These are phyloP conservation scores for Earliella scabrosa DNA, from an alignment of 1,284 basidiomycete species.

Conservation along the genomic window DNA sequence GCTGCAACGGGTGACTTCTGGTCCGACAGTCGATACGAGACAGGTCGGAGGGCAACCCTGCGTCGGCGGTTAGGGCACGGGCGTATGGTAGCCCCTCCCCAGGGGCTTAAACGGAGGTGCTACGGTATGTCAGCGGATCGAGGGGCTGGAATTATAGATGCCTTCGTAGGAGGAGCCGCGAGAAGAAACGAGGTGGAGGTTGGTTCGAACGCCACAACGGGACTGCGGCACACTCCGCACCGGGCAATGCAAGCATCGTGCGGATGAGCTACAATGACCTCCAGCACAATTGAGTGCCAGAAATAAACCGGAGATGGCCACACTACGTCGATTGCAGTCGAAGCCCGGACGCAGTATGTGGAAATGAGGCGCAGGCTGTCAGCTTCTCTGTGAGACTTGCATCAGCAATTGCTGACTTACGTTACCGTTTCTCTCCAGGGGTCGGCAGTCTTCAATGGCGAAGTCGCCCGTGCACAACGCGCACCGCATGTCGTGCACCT, in stretches of 20 bases:
- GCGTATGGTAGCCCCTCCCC: too few relatives aligned
- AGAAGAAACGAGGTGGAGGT: neutral
- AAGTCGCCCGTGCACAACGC: too few relatives aligned
- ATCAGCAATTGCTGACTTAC: neutral
- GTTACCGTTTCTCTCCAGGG: neutral
- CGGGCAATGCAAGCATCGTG: neutral
- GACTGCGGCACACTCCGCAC: neutral
- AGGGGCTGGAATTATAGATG: neutral
- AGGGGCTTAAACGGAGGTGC: too few relatives aligned
- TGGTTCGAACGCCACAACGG: conserved; percentile 1
- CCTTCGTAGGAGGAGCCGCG: neutral
- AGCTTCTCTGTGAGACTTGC: neutral
- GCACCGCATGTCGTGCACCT: too few relatives aligned
- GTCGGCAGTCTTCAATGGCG: neutral
- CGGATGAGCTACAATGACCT: neutral
- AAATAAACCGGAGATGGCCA: neutral
- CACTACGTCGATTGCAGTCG: neutral
- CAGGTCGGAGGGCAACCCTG: neutral
- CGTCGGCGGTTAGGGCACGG: too few relatives aligned
- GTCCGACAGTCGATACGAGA: neutral
- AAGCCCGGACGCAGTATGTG: neutral
- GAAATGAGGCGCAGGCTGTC: neutral
- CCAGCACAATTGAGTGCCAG: neutral
- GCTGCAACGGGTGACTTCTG: neutral
- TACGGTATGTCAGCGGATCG: too few relatives aligned